Evolutionary conservation across 192 early-diverging fungal genomes (phyloP).

Genomic region (Podila verticillata): DNA sequence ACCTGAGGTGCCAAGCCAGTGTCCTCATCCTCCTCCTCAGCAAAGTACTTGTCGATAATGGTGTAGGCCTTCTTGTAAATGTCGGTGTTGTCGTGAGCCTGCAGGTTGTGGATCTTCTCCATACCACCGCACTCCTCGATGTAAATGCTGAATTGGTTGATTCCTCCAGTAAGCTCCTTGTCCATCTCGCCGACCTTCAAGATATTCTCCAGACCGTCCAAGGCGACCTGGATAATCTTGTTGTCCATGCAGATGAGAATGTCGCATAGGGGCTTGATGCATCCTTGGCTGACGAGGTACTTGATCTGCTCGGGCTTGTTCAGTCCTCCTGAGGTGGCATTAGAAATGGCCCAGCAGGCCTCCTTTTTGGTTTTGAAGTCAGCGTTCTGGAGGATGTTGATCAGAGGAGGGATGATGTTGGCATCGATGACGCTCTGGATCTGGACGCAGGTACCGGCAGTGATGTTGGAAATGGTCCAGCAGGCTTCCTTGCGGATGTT

Average conservation of each 20-base stretch:
- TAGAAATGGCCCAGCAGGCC: conserved; percentile 99
- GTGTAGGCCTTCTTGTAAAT: conserved; percentile 97
- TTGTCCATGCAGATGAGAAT: conserved; percentile 91
- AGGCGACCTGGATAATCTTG: conserved; percentile 96
- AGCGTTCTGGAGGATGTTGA: conserved; percentile 56
- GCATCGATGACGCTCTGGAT: conserved; percentile 97
- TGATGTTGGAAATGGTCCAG: conserved; percentile 99
- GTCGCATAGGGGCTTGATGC: conserved; percentile 96
- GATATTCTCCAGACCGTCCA: conserved; percentile 98
- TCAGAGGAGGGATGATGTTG: conserved; percentile 92
- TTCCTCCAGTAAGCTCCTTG: conserved; percentile 65
- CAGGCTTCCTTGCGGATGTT: conserved; percentile 98
- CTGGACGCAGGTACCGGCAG: conserved; percentile 92
- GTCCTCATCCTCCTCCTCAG: conserved; percentile 85
- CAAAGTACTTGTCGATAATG: conserved; percentile 97
- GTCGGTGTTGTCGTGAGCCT: conserved; percentile 94
- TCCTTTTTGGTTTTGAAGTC: conserved; percentile 99
- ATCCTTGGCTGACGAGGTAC: conserved; percentile 91
- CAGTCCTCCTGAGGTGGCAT: conserved; percentile 95
- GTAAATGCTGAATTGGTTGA: conserved; percentile 88
- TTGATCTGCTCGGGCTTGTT: conserved; percentile 93
- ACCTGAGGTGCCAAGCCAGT: conserved; percentile 76
- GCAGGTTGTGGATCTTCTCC: conserved; percentile 94
- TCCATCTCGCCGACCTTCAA: conserved; percentile 95
- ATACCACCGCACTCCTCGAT: conserved; percentile 96